phyloP scores from a whole-genome alignment of 2,329 filamentous ascomycete genomes.

The Phaeosphaeriaceae sp. region DNA sequence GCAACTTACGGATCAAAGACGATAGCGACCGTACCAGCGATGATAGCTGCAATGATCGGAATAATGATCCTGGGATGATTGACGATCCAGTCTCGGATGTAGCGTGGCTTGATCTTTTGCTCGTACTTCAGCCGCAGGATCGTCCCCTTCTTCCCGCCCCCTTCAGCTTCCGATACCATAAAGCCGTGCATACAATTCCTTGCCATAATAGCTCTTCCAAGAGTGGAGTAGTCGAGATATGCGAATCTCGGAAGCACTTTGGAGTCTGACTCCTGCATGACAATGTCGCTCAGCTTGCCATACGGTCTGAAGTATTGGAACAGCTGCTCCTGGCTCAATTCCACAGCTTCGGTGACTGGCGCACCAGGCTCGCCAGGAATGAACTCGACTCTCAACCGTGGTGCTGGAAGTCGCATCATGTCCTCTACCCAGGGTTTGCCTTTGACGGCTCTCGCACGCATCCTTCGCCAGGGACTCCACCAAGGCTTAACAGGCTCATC shows the following conservation, averaged over 20 bases:
- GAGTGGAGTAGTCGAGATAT: slow-evolving; percentile 75
- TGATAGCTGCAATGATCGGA: slow-evolving; percentile 78
- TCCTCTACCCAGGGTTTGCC: slow-evolving; percentile 96
- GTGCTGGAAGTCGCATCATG: slow-evolving; percentile 80
- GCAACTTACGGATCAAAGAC: slow-evolving; percentile 74
- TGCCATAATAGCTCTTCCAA: slow-evolving; percentile 83
- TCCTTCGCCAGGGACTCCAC: slow-evolving; percentile 84
- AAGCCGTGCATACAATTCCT: slow-evolving; percentile 93
- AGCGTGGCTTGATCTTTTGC: slow-evolving; percentile 76
- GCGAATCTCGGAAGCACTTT: slow-evolving; percentile 85
- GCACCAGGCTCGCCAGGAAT: slow-evolving; percentile 75
- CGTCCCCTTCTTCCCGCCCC: slow-evolving; percentile 79
- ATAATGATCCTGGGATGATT: slow-evolving; percentile 89
- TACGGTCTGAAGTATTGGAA: slow-evolving; percentile 90
- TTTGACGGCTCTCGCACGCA: slow-evolving; percentile 76
- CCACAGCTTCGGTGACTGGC: slow-evolving; percentile 73
- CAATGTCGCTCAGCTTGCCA: slow-evolving; percentile 88
- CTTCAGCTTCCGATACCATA: slow-evolving; percentile 70
- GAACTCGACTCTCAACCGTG: slow-evolving; percentile 83
- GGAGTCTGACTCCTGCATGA: slow-evolving; percentile 82
- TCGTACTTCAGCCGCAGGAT: slow-evolving; percentile 85
- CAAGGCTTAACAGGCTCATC: slow-evolving; percentile 81
- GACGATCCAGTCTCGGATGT: slow-evolving; percentile 86
- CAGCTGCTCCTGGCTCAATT: slow-evolving; percentile 84
- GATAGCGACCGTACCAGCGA: slow-evolving; percentile 84